Evolutionary conservation across 257 asterid genomes (phyloP), one percentile per base, ranked within the genome.

Genomic region (Ligustrum vulgare): DNA sequence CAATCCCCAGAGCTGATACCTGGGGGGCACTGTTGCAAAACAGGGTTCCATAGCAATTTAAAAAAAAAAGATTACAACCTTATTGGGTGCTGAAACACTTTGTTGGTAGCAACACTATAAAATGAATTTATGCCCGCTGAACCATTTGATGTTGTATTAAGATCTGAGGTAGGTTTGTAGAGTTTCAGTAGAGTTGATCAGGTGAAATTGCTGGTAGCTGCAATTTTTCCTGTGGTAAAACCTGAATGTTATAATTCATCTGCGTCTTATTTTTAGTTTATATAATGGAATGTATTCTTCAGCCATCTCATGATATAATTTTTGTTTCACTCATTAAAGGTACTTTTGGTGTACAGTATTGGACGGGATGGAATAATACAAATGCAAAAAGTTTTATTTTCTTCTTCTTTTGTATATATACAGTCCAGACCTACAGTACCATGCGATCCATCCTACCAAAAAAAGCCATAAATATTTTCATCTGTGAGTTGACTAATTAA

Each of bases 271-370:
- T 22, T 41, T 15, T 45, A 31, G 51, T 33, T 73, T 33, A 23
- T 33, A 23, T 41, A 36, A 7, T 76, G 70, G 64, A 63, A 67
- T 51, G 66, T n/a, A 56, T 62, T 74, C 13, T 43, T 41, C 35
- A 23, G 36, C 37, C 43, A 18, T 62, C 23, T 22, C 73, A 69
- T 31, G 66, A 23, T 58, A 7, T 58, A 22, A 32, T 1, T 58
- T 58, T 58, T 58, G 12, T 20, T 58, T 58, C 1, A 0, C 33
- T 9, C 31, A 58, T 58, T 8, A 58, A 58, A 28, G 25, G 22
- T 51, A 18, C 5, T 0, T 16, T 12, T 47, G 18, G 28, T n/a
- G 5, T 18, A n/a, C 3, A 0, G 5, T 6, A 54, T n/a, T 16
- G 25, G 63, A 6, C 11, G 1, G 2, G 25, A 54, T n/a, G 18